Evolutionary conservation across 768 basidiomycete species (phyloP).

Genomic region (Hortiboletus campestris): DNA sequence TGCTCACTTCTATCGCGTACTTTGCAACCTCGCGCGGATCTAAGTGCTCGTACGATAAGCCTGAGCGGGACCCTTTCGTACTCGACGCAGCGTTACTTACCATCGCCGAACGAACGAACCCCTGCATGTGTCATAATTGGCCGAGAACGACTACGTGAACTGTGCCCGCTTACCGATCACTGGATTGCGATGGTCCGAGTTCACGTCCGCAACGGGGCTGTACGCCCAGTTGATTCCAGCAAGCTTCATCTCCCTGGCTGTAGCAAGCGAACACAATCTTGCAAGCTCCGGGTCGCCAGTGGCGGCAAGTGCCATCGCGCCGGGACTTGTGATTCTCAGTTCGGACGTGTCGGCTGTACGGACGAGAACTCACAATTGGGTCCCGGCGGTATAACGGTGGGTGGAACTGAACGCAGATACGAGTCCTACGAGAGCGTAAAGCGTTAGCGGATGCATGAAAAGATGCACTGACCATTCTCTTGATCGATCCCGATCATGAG

Average conservation of each 20-base stretch:
- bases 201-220: slow-evolving; percentile 71
- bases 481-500: slow-evolving; percentile 72
- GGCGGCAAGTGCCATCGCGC: slow-evolving; percentile 70
- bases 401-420: slow-evolving; percentile 66
- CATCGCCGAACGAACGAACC: slow-evolving; percentile 69
- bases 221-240: slow-evolving; percentile 72
- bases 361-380: slow-evolving; percentile 56
- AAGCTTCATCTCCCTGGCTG: slow-evolving; percentile 54
- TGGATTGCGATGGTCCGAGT: slow-evolving; percentile 66
- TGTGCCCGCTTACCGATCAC: slow-evolving; percentile 54
- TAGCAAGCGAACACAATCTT: slow-evolving; percentile 47
- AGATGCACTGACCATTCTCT: slow-evolving; percentile 55
- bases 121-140: slow-evolving; percentile 35
- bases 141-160: neutral
- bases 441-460: neutral
- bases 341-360: neutral
- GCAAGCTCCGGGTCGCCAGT: slow-evolving; percentile 45
- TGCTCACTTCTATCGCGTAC: slow-evolving; percentile 47
- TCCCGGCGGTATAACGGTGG: slow-evolving; percentile 43
- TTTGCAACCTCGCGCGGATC: slow-evolving; percentile 53
- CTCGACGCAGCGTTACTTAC: slow-evolving; percentile 31
- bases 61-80: too few species aligned
- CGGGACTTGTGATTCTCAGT: slow-evolving; percentile 46
- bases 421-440: slow-evolving; percentile 41
- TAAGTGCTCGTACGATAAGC: slow-evolving; percentile 19